Conservation (phyloP, 805 yeast species). For the Lipomyces spencermartinsiae region DNA sequence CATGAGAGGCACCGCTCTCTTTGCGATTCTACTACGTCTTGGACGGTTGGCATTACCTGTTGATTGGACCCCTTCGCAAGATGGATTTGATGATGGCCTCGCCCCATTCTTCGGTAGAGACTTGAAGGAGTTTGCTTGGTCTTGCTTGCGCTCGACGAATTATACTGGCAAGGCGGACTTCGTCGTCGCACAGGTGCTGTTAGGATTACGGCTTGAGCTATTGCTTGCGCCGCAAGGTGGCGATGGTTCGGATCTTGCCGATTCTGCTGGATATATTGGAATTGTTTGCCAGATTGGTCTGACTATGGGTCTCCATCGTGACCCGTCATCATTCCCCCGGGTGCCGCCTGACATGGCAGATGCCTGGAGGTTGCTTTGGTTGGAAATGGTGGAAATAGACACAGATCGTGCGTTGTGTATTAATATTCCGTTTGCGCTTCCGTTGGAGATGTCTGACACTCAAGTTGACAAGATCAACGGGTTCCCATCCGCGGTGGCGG, state of each 20-base stretch:
- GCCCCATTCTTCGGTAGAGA: slow-evolving; percentile 19
- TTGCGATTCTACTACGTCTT: slow-evolving; percentile 36
- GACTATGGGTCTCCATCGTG: slow-evolving; percentile 44
- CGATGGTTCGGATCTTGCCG: slow-evolving; percentile 37
- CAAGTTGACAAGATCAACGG: slow-evolving; percentile 10
- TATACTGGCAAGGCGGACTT: slow-evolving; percentile 29
- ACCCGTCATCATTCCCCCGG: slow-evolving; percentile 38
- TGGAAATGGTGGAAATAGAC: slow-evolving; percentile 39
- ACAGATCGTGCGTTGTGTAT: slow-evolving; percentile 37
- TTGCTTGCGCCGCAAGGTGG: slow-evolving; percentile 36
- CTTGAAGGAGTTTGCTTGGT: slow-evolving; percentile 30
- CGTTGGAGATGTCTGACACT: slow-evolving; percentile 32
- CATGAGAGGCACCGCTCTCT: slow-evolving; percentile 37
- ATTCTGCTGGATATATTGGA: slow-evolving; percentile 37
- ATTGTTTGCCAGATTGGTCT: slow-evolving; percentile 39
- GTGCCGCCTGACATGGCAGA: slow-evolving; percentile 35
- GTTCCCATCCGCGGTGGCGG: slow-evolving; percentile 11
- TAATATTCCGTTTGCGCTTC: slow-evolving; percentile 27
- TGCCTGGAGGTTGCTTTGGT: slow-evolving; percentile 42
- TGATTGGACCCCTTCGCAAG: slow-evolving; percentile 37
- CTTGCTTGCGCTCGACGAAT: slow-evolving; percentile 23
- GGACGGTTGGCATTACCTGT: slow-evolving; percentile 37
- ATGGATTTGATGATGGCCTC: slow-evolving; percentile 30
- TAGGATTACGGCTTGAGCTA: slow-evolving; percentile 39
- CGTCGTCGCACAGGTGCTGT: slow-evolving; percentile 32